phyloP scores from a whole-genome alignment of 768 basidiomycete species.

The Termitomyces sp. region DNA sequence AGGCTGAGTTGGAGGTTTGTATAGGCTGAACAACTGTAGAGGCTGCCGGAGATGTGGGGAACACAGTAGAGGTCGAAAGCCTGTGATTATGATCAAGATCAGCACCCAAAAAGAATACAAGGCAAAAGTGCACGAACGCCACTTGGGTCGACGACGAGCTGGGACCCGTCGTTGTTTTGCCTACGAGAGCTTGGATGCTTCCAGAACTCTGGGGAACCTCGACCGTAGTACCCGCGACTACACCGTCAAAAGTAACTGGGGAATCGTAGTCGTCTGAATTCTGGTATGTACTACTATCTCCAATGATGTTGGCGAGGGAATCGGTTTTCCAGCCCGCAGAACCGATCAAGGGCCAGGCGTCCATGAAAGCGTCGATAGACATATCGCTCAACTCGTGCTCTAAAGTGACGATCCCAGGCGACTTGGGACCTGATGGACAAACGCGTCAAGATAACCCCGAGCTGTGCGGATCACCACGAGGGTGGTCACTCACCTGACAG shows the following conservation, averaged over 20 bases:
- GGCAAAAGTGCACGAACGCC: neutral
- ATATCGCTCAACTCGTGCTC: constrained; percentile 74
- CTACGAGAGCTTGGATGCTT: neutral
- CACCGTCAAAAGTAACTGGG: constrained; percentile 23
- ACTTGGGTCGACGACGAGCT: neutral
- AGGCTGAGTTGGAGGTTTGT: constrained; percentile 7
- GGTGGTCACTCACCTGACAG: constrained; percentile 37
- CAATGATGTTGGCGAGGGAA: constrained; percentile 45
- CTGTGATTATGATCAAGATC: neutral
- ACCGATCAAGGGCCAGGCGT: constrained; percentile 57
- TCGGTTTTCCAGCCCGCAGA: constrained; percentile 67
- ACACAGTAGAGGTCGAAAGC: neutral
- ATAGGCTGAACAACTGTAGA: neutral
- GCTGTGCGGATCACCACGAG: neutral
- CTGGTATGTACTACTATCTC: constrained; percentile 34
- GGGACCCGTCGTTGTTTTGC: neutral
- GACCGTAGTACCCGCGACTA: constrained; percentile 11
- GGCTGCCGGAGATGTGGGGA: neutral
- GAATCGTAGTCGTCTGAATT: constrained; percentile 35
- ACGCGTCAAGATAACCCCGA: neutral
- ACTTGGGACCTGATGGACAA: constrained; percentile 48
- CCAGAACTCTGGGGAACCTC: neutral
- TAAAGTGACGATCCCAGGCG: constrained; percentile 74
- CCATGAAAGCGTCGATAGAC: constrained; percentile 63
- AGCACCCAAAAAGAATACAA: neutral